phyloP scores from a whole-genome alignment of 208 protist species.

The Trypanosoma congolense region DNA sequence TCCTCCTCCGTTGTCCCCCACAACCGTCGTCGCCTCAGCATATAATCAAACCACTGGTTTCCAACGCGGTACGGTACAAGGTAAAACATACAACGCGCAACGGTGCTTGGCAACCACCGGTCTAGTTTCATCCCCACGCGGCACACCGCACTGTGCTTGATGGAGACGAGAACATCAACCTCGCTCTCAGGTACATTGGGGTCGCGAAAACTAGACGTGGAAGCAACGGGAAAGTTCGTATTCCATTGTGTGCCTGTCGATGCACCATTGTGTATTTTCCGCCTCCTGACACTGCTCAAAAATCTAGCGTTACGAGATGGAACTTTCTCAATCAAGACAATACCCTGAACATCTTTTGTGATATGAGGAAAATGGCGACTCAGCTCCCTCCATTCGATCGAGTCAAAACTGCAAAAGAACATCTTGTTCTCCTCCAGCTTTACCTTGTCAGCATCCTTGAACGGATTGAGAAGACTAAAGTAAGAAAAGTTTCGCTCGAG shows the following conservation, averaged over 20 bases:
- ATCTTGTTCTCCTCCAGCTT: conserved; percentile 56
- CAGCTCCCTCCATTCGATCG: conserved; percentile 41
- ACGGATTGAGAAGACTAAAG: conserved; percentile 48
- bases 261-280: background rate
- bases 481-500: conserved; percentile 85
- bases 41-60: conserved; percentile 48
- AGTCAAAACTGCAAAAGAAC: conserved; percentile 60
- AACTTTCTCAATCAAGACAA: conserved; percentile 75
- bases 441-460: conserved; percentile 14
- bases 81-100: conserved; percentile 43
- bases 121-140: conserved; percentile 82
- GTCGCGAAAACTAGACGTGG: background rate
- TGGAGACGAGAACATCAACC: conserved; percentile 65
- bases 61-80: conserved; percentile 41
- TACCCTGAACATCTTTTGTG: conserved; percentile 30
- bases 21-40: conserved; percentile 45
- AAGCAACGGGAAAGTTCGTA: background rate
- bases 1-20: conserved; percentile 83
- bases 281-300: conserved; percentile 15
- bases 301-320: conserved; percentile 44
- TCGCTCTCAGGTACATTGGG: conserved; percentile 20
- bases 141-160: conserved; percentile 64
- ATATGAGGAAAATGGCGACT: conserved; percentile 32
- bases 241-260: background rate
- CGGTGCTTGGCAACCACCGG: conserved; percentile 32